phyloP scores from a whole-genome alignment of 768 basidiomycete genomes.

The button mushroom (Agaricus bisporus) region DNA sequence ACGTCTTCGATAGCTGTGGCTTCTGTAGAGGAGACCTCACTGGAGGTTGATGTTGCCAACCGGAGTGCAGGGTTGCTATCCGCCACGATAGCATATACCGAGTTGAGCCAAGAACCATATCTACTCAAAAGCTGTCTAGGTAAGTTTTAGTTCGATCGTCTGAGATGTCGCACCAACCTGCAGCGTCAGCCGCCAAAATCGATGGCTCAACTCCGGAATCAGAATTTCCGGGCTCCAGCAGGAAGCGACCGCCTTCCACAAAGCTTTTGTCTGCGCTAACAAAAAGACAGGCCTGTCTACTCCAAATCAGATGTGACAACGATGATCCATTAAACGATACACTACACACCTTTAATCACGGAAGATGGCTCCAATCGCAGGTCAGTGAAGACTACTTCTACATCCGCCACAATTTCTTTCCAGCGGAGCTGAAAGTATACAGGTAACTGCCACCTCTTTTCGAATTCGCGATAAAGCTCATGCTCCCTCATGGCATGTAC shows the following conservation, averaged over 20 bases:
- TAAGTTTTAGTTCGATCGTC: background rate
- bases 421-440: slow-evolving; percentile 96
- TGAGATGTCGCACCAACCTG: slow-evolving; percentile 49
- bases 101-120: slow-evolving; percentile 75
- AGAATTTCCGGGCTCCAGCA: slow-evolving; percentile 89
- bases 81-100: slow-evolving; percentile 37
- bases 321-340: background rate
- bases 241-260: slow-evolving; percentile 66
- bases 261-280: slow-evolving; percentile 50
- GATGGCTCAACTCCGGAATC: slow-evolving; percentile 72
- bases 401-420: slow-evolving; percentile 81
- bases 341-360: slow-evolving; percentile 33
- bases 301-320: background rate
- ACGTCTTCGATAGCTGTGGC: slow-evolving; percentile 55
- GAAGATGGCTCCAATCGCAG: slow-evolving; percentile 33
- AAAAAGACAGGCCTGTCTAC: slow-evolving; percentile 18
- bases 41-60: slow-evolving; percentile 44
- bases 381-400: slow-evolving; percentile 62
- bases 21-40: slow-evolving; percentile 50
- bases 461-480: slow-evolving; percentile 65
- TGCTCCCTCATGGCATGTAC: slow-evolving; percentile 70
- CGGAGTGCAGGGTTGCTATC: slow-evolving; percentile 29
- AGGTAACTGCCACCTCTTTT: slow-evolving; percentile 89
- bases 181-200: slow-evolving; percentile 88
- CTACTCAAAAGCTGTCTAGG: slow-evolving; percentile 65